Percentiles rank a stretch among this genome's conserved stretches.
Evolutionary conservation across 2,329 filamentous ascomycete genomes (phyloP).

Genomic region (Aspergillus fumigatiaffinis): DNA sequence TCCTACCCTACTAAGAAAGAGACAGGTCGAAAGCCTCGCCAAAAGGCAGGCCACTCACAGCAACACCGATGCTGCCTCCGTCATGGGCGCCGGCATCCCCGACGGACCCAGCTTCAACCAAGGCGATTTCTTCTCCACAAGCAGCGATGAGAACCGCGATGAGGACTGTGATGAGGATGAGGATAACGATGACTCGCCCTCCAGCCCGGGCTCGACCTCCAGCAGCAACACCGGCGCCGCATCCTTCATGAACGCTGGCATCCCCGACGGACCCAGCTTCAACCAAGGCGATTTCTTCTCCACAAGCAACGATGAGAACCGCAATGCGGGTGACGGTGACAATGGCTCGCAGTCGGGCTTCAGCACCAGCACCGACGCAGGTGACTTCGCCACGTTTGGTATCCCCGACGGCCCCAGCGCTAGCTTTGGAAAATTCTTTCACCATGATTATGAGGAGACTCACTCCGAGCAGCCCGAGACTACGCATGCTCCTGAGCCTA

Average conservation of each 20-base stretch:
- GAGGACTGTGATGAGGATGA: neutral
- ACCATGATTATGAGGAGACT: constrained; percentile 14
- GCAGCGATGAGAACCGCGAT: neutral
- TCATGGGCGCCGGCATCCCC: constrained; percentile 13
- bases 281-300: neutral
- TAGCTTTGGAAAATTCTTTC: constrained; percentile 15
- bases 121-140: neutral
- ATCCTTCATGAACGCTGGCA: neutral
- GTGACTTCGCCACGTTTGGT: too few species aligned
- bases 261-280: constrained; percentile 25
- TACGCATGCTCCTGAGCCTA: constrained; percentile 5
- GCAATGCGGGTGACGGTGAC: neutral
- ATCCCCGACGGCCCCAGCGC: constrained; percentile 27
- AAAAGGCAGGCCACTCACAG: constrained; percentile 5
- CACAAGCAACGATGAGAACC: neutral
- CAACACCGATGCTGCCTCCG: constrained; percentile 10
- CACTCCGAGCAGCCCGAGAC: constrained; percentile 6
- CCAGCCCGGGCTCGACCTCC: too few species aligned
- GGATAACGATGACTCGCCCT: neutral
- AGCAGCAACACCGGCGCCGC: too few species aligned
- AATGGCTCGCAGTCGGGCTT: neutral
- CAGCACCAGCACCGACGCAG: too few species aligned
- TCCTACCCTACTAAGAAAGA: constrained; percentile 4
- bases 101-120: constrained; percentile 13
- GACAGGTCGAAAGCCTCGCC: neutral